A percentile compares a stretch with the other conserved stretches of the same genome.
phyloP scores from a whole-genome alignment of 495 filamentous ascomycete genomes.

The Aspergillus sclerotioniger region DNA sequence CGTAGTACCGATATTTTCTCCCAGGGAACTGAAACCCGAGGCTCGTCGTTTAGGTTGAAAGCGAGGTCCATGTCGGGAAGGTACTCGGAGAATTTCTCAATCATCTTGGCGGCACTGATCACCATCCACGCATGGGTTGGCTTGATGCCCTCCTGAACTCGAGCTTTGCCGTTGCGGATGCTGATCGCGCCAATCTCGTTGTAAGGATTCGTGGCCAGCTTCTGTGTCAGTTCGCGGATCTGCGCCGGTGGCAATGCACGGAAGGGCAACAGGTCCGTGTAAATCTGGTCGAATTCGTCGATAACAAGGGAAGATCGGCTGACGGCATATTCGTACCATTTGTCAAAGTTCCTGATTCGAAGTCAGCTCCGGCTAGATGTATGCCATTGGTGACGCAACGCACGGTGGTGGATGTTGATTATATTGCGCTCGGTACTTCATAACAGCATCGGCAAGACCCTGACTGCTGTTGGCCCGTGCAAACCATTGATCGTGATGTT shows the following conservation, averaged over 20 bases:
- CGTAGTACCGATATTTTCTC: slow-evolving; percentile 47
- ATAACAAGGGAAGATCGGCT: slow-evolving; percentile 62
- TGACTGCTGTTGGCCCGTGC: slow-evolving; percentile 35
- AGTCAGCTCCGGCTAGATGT: slow-evolving; percentile 13
- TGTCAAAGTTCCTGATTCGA: slow-evolving; percentile 40
- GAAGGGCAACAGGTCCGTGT: slow-evolving; percentile 68
- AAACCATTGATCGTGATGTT: slow-evolving; percentile 38
- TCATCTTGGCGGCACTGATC: slow-evolving; percentile 58
- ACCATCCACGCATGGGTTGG: slow-evolving; percentile 59
- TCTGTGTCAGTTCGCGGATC: slow-evolving; percentile 50
- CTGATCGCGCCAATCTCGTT: slow-evolving; percentile 50
- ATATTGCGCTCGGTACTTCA: slow-evolving; percentile 44
- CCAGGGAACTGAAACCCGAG: slow-evolving; percentile 72
- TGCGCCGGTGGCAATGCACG: slow-evolving; percentile 63
- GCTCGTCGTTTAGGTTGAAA: slow-evolving; percentile 76
- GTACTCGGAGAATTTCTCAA: slow-evolving; percentile 64
- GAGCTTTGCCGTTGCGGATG: slow-evolving; percentile 46
- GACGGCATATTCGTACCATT: slow-evolving; percentile 73
- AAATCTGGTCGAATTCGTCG: slow-evolving; percentile 75
- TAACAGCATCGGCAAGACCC: slow-evolving; percentile 37
- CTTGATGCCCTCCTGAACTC: slow-evolving; percentile 43
- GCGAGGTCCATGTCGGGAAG: slow-evolving; percentile 80
- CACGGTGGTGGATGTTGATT: slow-evolving; percentile 50
- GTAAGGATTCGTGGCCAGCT: slow-evolving; percentile 45
- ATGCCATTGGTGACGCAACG: not conserved